Evolutionary conservation across 495 filamentous ascomycete genomes (phyloP), one percentile per base, ranked within the genome.

Genomic region (Neurospora africana): DNA sequence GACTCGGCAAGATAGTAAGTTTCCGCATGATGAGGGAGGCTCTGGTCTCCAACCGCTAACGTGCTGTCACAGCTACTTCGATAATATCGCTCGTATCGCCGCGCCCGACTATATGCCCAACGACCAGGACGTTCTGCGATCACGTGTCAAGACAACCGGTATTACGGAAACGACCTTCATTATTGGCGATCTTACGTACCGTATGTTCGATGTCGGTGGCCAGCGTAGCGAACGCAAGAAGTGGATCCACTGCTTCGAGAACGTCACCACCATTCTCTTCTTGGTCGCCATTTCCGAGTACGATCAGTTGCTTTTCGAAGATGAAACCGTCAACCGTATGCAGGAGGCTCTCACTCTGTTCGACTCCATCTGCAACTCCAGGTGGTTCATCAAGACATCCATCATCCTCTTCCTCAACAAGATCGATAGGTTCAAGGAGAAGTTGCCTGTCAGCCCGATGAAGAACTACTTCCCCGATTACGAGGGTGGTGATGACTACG

Each of bases 201-300:
- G 96, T 71, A 99, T 99, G 95, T 98, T 98, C 84, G 95, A 99
- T 81, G 95, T 99, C 39, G 95, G 95, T 86, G 95, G 95, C 78
- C 95, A 98, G 83, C 91, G 95, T 76, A 98, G 96, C 2, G 95
- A 99, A 83, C 92, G 95, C 75, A 99, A 99, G 91, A 99, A 99
- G 91, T 99, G 95, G 95, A 99, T 99, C 73, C 95, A 99, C 86
- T 97, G 95, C 86, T 99, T 99, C 84, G 95, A 99, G 85, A 98
- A 99, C 77, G 95, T 99, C 78, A 97, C 95, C 65, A 97, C 95
- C 21, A 97, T 99, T 76, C 91, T 99, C 41, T 99, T 99, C 90
- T 83, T 99, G 71, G 95, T 98, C 71, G 95, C 95, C 81, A 99
- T 99, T 80, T 98, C 95, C 78, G 95, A 97, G 81, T 99, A 99